Evolutionary conservation across 345 rosid species (phyloP).

Genomic region (Alliaria petiolata): DNA sequence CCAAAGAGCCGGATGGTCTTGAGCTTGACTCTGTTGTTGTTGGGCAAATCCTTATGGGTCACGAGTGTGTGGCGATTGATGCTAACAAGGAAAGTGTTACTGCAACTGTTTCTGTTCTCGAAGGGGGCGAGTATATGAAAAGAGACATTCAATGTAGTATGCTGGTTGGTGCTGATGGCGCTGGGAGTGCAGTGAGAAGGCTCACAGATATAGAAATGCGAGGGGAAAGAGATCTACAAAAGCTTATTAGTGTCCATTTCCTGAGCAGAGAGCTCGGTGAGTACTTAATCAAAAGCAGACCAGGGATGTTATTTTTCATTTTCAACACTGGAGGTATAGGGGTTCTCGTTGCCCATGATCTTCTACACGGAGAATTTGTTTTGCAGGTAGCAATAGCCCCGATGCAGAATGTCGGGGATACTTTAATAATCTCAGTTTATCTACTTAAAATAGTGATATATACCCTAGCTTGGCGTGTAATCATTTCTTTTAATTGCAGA

Average conservation of each 20-base stretch:
- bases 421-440: not conserved
- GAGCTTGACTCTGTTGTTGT: constrained; percentile 31
- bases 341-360: constrained; percentile 94
- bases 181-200: constrained; percentile 72
- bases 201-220: constrained; percentile 55
- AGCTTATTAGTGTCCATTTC: constrained; percentile 88
- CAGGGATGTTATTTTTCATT: constrained; percentile 90
- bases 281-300: constrained; percentile 61
- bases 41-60: constrained; percentile 68
- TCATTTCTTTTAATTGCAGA: constrained; percentile 36
- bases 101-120: constrained; percentile 52
- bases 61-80: constrained; percentile 70
- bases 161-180: constrained; percentile 89
- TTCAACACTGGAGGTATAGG: constrained; percentile 90
- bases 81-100: constrained; percentile 41
- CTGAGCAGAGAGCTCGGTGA: constrained; percentile 73
- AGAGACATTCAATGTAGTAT: constrained; percentile 54
- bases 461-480: not conserved
- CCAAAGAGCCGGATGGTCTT: constrained; percentile 33
- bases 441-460: not conserved
- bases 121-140: constrained; percentile 45
- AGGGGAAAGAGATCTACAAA: constrained; percentile 84
- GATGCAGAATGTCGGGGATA: not conserved
- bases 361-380: constrained; percentile 79
- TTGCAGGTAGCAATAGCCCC: constrained; percentile 58